A percentile compares a stretch with the other conserved stretches of the same genome.
phyloP scores from a whole-genome alignment of 139 green algal species.

The Auxenochlorella protothecoides region DNA sequence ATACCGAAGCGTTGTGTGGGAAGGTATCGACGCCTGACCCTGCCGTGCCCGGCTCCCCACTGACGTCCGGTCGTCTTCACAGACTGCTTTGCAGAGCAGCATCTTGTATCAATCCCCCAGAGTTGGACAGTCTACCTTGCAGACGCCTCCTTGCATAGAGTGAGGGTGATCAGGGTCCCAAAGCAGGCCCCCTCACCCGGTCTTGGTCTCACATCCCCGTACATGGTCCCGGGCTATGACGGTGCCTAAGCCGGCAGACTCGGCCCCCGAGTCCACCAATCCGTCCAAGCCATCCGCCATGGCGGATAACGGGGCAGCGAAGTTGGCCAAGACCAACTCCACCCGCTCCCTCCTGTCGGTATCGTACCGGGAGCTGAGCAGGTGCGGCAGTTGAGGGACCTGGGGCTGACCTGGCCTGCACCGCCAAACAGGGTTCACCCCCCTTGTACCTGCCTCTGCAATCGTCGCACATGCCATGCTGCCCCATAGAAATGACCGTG shows the following conservation, averaged over 20 bases:
- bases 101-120: no score
- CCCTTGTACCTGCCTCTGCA: neutral
- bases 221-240: neutral
- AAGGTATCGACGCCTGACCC: no score
- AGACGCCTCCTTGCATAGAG: neutral
- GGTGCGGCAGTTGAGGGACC: neutral
- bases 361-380: slow-evolving; percentile 12
- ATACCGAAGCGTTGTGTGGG: no score
- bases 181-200: neutral
- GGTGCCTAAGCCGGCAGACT: neutral
- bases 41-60: no score
- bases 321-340: neutral
- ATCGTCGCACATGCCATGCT: no score
- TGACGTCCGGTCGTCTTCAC: no score
- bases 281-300: neutral
- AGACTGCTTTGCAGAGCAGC: no score
- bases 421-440: neutral
- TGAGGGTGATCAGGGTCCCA: neutral
- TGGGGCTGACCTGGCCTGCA: neutral
- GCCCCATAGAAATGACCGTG: no score
- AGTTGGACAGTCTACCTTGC: no score
- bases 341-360: slow-evolving; percentile 9
- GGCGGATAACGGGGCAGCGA: neutral
- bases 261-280: neutral
- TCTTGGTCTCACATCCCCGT: neutral